Conservation (phyloP, 768 basidiomycete species). For the Termitomyces sp. region DNA sequence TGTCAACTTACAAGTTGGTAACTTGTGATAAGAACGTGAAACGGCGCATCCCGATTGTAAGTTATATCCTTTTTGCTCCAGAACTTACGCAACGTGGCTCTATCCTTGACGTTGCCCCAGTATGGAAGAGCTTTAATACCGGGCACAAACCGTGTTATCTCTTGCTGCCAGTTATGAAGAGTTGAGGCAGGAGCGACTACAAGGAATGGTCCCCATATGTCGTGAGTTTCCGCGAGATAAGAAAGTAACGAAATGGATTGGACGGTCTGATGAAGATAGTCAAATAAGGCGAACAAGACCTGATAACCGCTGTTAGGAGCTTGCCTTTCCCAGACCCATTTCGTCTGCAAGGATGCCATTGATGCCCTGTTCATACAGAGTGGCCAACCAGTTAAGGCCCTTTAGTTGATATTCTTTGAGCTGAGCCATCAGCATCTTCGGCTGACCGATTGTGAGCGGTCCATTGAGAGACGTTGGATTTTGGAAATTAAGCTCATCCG, state of each 20-base stretch:
- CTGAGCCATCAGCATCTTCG: slow-evolving; percentile 93
- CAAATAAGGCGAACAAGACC: not conserved
- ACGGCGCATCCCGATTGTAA: slow-evolving; percentile 92
- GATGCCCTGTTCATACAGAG: slow-evolving; percentile 97
- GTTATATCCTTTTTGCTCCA: slow-evolving; percentile 98
- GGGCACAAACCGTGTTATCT: slow-evolving; percentile 93
- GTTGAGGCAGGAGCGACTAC: slow-evolving; percentile 98
- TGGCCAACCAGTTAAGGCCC: slow-evolving; percentile 96
- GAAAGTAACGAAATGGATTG: slow-evolving; percentile 96
- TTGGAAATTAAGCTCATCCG: slow-evolving; percentile 98
- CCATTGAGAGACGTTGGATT: slow-evolving; percentile 91
- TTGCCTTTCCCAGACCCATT: slow-evolving; percentile 90
- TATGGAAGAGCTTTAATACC: slow-evolving; percentile 92
- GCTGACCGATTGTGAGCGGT: slow-evolving; percentile 81
- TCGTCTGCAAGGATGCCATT: slow-evolving; percentile 99
- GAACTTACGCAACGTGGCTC: slow-evolving; percentile 89
- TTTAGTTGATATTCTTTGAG: slow-evolving; percentile 98
- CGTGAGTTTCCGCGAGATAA: slow-evolving; percentile 93
- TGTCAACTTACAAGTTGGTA: slow-evolving; percentile 75
- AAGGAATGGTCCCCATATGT: slow-evolving; percentile 99
- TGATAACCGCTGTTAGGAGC: slow-evolving; percentile 5
- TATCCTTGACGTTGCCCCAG: slow-evolving; percentile 97
- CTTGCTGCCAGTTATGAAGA: slow-evolving; percentile 99
- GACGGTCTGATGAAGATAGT: slow-evolving; percentile 59
- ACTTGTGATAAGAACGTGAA: slow-evolving; percentile 94